Evolutionary conservation across 768 basidiomycete genomes (phyloP).

Genomic region (Kwoniella heveanensis): DNA sequence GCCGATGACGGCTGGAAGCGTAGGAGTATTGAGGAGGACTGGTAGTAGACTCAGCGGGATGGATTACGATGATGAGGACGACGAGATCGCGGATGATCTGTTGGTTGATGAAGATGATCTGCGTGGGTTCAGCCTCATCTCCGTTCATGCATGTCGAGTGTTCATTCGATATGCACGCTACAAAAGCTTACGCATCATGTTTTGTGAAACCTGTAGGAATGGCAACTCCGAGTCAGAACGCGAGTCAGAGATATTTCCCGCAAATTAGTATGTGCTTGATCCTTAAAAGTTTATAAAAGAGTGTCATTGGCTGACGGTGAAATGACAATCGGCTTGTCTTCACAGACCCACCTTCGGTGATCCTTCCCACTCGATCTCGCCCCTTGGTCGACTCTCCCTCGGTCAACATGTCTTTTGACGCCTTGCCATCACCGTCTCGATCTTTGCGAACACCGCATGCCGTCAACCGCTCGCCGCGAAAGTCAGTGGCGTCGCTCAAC

Average conservation of each 20-base stretch:
- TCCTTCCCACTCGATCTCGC: conserved; percentile 23
- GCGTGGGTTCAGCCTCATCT: too few relatives aligned
- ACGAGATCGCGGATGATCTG: conserved; percentile 24
- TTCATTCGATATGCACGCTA: too few relatives aligned
- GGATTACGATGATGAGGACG: conserved; percentile 31
- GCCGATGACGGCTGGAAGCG: conserved; percentile 9
- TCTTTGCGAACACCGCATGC: conserved; percentile 1
- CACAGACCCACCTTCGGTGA: conserved; percentile 35
- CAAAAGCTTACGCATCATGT: too few relatives aligned
- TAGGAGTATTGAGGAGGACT: conserved; percentile 3
- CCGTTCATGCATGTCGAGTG: too few relatives aligned
- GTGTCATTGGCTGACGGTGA: neutral
- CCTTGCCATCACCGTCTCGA: conserved; percentile 30
- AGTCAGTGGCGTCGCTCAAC: conserved; percentile 7
- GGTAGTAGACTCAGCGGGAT: conserved; percentile 28
- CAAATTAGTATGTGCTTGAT: conserved; percentile 19
- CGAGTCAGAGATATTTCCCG: conserved; percentile 9
- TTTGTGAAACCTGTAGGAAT: neutral
- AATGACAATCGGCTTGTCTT: neutral
- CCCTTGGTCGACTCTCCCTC: conserved; percentile 31
- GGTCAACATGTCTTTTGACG: conserved; percentile 22
- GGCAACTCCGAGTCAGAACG: conserved; percentile 5
- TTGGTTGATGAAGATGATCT: conserved; percentile 33
- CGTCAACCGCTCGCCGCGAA: conserved; percentile 15
- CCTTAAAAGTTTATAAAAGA: neutral